Evolutionary conservation across 2,329 filamentous ascomycete species (phyloP), one percentile per base, ranked within the genome.

Genomic region (Phoma herbarum): DNA sequence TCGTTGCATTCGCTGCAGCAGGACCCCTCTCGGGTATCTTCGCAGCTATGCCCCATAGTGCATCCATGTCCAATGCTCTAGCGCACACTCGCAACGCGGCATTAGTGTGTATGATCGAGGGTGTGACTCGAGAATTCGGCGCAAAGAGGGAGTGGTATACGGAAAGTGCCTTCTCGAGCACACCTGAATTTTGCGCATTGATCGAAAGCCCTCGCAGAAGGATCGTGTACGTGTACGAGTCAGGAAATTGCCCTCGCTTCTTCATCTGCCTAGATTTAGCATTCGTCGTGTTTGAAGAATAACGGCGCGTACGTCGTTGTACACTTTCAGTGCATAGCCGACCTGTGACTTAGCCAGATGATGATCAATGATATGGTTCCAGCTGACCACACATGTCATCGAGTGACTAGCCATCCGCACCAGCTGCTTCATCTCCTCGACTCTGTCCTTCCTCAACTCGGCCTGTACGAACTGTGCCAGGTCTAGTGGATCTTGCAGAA

Each of bases 321-420:
- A 97, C n/a, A 92, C 81, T 78, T 90, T 93, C 57, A 96, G 78
- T 18, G 91, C 93, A 20, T 82, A 79, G 59, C 83, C 83, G 31
- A 92, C 76, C 50, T 83, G 83, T 41, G 85, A 81, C 23, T 86
- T 81, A 41, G 83, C 78, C 75, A 97, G 79, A 61, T 86, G 82
- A 75, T 92, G 87, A 57, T 89, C 85, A 56, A 99, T 88, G 43
- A 97, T 77, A 71, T 91, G 86, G 77, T 98, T 98, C 93, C 94
- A 99, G 58, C 90, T 88, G 57, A 96, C 93, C 4, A 86, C 81
- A 63, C 90, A 88, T 57, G 88, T 80, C 63, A 85, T 82, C 0
- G 82, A 76, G 64, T 84, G 86, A 75, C 88, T 92, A n/a, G 90
- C 89, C 66, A 84, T 81, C 57, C 90, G 87, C 35, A 90, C 85